Percentiles rank a stretch among this genome's conserved stretches.
phyloP scores from a whole-genome alignment of 352 stramenopile genomes.

The Phytophthora cactorum region DNA sequence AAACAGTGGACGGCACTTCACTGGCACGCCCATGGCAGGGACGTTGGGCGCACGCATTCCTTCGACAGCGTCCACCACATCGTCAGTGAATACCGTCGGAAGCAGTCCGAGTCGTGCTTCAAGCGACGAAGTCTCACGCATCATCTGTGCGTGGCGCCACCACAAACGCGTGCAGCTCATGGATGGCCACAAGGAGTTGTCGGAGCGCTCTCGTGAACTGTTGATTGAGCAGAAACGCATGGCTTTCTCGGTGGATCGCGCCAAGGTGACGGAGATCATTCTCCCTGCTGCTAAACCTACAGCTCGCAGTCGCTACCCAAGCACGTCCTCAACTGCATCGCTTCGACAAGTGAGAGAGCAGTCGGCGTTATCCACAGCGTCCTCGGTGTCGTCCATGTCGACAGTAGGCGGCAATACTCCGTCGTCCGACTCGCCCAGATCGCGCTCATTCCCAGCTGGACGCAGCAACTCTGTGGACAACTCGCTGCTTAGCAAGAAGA shows the following conservation, averaged over 20 bases:
- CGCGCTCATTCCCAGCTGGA: conserved; percentile 31
- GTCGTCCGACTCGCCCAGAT: conserved; percentile 38
- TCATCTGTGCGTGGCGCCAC: conserved; percentile 86
- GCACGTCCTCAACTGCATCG: conserved; percentile 46
- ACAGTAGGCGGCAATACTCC: conserved; percentile 32
- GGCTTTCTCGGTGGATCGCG: conserved; percentile 83
- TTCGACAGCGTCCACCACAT: conserved; percentile 45
- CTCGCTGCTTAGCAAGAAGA: conserved; percentile 54
- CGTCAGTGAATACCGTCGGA: conserved; percentile 42
- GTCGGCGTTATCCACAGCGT: conserved; percentile 45
- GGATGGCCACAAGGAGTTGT: conserved; percentile 88
- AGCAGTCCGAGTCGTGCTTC: conserved; percentile 72
- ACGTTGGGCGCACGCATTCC: conserved; percentile 60
- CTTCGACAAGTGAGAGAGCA: conserved; percentile 45
- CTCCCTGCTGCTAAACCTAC: conserved; percentile 60
- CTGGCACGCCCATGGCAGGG: conserved; percentile 40
- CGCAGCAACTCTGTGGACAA: conserved; percentile 59
- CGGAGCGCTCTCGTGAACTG: conserved; percentile 74
- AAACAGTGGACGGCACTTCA: conserved; percentile 54
- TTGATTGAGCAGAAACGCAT: conserved; percentile 90
- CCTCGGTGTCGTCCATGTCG: conserved; percentile 48
- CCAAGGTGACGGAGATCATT: conserved; percentile 88
- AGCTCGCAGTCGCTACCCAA: conserved; percentile 59
- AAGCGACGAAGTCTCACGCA: conserved; percentile 73
- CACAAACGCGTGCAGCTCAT: conserved; percentile 90